phyloP scores from a whole-genome alignment of 2,329 filamentous ascomycete species.

The Penicillium sp. region DNA sequence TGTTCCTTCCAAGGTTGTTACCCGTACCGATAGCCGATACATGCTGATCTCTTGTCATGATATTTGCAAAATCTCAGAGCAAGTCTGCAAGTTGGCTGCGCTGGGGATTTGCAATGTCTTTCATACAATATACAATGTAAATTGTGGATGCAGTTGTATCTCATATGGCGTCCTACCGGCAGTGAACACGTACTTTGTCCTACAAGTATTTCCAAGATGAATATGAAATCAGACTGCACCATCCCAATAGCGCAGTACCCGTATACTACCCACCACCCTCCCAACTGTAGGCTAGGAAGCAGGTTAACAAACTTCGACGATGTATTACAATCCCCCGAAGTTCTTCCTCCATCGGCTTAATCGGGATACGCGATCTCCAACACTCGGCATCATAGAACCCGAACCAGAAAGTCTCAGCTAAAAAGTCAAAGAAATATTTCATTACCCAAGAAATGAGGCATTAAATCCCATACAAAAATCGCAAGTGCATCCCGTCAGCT shows the following conservation, averaged over 20 bases:
- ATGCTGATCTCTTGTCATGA: slow-evolving; percentile 3
- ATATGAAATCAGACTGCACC: background rate
- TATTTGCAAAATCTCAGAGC: slow-evolving; percentile 1
- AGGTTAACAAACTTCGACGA: background rate
- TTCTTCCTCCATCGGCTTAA: slow-evolving; percentile 1
- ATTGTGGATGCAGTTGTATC: background rate
- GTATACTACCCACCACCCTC: background rate
- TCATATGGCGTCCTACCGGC: background rate
- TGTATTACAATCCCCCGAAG: background rate
- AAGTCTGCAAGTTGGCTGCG: background rate
- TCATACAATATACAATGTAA: background rate
- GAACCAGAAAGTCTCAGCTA: background rate
- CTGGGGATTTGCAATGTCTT: background rate
- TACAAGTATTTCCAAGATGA: background rate
- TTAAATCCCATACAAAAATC: background rate
- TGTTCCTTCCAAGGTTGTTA: background rate
- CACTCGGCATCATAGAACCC: slow-evolving; percentile 5
- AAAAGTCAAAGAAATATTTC: background rate
- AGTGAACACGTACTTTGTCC: background rate
- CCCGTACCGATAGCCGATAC: background rate
- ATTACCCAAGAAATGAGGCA: slow-evolving; percentile 4
- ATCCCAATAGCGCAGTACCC: background rate
- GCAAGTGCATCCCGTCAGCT: background rate
- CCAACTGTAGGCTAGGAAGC: background rate
- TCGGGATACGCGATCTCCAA: slow-evolving; percentile 2